Conservation (phyloP, 305 asterid genomes). For the Solanum aculeatissimum region DNA sequence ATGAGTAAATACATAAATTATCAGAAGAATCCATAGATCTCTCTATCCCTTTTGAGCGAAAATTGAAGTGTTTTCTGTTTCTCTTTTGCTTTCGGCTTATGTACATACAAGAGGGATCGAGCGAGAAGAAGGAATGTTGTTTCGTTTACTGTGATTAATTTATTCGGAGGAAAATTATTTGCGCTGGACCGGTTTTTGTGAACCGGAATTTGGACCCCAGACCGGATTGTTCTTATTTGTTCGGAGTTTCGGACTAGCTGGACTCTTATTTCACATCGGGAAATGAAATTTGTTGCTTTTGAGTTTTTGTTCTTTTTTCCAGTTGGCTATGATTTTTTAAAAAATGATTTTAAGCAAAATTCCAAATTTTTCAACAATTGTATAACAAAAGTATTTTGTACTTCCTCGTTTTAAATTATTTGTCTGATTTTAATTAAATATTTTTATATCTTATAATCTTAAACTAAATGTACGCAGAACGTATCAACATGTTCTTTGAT, state of each 20-base stretch:
- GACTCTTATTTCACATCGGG: background rate
- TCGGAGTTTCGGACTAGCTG: background rate
- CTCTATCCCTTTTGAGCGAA: background rate
- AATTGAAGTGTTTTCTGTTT: conserved; percentile 6
- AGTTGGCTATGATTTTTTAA: background rate
- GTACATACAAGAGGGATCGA: conserved; percentile 11
- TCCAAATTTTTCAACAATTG: no score
- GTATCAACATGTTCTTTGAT: no score
- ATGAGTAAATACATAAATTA: conserved; percentile 5
- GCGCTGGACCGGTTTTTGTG: background rate
- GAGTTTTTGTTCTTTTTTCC: background rate
- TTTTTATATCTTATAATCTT: no score
- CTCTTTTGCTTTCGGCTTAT: background rate
- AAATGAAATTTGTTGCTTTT: background rate
- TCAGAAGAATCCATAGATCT: background rate
- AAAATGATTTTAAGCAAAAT: no score
- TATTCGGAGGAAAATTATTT: background rate
- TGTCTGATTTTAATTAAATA: no score
- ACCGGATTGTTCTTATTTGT: background rate
- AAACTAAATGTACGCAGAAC: no score
- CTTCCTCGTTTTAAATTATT: no score
- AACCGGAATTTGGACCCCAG: background rate
- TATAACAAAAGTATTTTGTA: no score
- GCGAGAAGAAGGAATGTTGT: background rate
- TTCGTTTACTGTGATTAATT: background rate